Percentiles rank a stretch among this genome's conserved stretches.
phyloP scores from a whole-genome alignment of 106 monocot species.

The Triglochin maritima region DNA sequence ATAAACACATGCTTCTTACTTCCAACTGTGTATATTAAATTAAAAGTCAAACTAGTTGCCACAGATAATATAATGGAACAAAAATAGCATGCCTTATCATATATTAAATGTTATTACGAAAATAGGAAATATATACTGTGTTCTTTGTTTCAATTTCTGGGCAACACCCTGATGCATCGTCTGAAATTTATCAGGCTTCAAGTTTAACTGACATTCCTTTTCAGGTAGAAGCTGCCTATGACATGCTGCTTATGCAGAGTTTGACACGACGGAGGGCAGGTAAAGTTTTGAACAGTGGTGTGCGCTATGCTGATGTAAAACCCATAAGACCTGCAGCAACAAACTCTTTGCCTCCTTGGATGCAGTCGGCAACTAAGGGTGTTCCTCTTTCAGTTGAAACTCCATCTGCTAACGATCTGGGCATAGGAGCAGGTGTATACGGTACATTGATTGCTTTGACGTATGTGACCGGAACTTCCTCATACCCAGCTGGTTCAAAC shows the following conservation, averaged over 20 bases:
- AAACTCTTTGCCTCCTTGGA: conserved; percentile 53
- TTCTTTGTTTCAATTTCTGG: no score
- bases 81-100: no score
- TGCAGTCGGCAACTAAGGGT: conserved; percentile 48
- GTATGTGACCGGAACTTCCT: conserved; percentile 59
- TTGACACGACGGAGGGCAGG: conserved; percentile 72
- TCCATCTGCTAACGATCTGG: conserved; percentile 56
- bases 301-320: conserved; percentile 98
- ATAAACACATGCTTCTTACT: no score
- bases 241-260: conserved; percentile 95
- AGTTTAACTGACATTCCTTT: conserved; percentile 4
- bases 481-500: conserved; percentile 37
- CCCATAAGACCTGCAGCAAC: conserved; percentile 36
- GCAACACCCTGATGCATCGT: no score
- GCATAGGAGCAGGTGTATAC: conserved; percentile 72
- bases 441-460: conserved; percentile 88
- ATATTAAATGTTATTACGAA: no score
- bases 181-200: no score
- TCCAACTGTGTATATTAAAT: no score
- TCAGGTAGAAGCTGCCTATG: conserved; percentile 97
- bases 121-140: no score
- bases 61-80: no score
- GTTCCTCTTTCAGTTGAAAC: conserved; percentile 65
- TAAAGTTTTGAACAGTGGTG: conserved; percentile 61
- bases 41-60: no score